These are phyloP conservation scores for Mycena latifolia DNA, from an alignment of 768 basidiomycete species.

Conservation along the genomic window DNA sequence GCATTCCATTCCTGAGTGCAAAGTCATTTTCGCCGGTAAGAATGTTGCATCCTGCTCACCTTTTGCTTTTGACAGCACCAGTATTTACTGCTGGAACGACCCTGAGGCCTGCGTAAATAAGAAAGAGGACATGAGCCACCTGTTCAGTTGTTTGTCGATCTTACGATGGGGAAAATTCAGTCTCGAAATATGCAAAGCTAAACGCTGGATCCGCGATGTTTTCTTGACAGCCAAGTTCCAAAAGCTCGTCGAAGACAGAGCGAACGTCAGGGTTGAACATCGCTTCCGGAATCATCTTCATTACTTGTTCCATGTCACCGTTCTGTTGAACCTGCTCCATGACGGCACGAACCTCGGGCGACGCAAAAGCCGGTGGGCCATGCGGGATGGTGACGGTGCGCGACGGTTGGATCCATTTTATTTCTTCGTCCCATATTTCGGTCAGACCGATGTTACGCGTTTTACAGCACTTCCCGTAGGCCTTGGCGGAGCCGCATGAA, in stretches of 20 bases:
- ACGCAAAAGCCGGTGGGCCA: constrained; percentile 2
- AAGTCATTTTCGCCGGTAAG: not conserved
- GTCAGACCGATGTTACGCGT: constrained; percentile 19
- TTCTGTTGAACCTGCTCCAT: constrained; percentile 11
- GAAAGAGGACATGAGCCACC: not conserved
- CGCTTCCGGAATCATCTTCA: constrained; percentile 4
- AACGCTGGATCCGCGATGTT: constrained; percentile 18
- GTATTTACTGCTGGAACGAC: constrained; percentile 23
- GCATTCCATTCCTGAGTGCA: constrained; percentile 39
- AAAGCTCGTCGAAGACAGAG: not conserved
- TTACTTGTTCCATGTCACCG: constrained; percentile 5
- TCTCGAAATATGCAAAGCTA: constrained; percentile 16
- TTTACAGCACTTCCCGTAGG: constrained; percentile 39
- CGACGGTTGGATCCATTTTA: constrained; percentile 21
- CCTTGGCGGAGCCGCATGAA: constrained; percentile 34
- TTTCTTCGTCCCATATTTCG: constrained; percentile 36
- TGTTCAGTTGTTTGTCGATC: not conserved
- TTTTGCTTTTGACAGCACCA: constrained; percentile 27
- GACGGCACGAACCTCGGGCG: constrained; percentile 3
- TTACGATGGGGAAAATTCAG: constrained; percentile 11
- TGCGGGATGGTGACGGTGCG: not conserved
- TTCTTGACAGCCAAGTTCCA: constrained; percentile 12
- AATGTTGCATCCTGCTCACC: not conserved
- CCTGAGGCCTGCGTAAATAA: constrained; percentile 9
- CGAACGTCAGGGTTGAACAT: constrained; percentile 12